phyloP scores from a whole-genome alignment of 2,329 filamentous ascomycete species.

The Cytospora paraplurivora region DNA sequence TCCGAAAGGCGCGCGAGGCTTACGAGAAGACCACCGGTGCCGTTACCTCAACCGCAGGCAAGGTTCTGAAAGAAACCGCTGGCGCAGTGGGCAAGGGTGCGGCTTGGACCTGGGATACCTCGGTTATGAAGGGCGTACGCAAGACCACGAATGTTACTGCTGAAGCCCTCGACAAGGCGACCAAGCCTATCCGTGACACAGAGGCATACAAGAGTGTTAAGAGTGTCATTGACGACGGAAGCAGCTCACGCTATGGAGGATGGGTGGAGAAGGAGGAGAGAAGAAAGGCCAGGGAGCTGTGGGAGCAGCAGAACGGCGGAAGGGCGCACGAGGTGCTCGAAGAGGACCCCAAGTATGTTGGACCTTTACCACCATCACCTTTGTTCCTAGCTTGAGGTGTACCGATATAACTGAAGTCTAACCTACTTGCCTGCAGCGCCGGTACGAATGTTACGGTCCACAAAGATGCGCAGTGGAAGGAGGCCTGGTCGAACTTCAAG shows the following conservation, averaged over 20 bases:
- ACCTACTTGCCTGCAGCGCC: constrained; percentile 58
- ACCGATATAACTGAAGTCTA: constrained; percentile 35
- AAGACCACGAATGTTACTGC: constrained; percentile 85
- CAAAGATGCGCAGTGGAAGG: constrained; percentile 97
- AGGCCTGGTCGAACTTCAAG: constrained; percentile 95
- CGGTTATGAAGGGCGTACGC: constrained; percentile 86
- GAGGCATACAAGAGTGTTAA: constrained; percentile 95
- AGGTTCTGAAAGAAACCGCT: constrained; percentile 82
- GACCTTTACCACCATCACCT: constrained; percentile 11
- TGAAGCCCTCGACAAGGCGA: constrained; percentile 89
- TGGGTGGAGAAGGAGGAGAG: constrained; percentile 98
- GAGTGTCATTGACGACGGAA: constrained; percentile 94
- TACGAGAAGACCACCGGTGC: constrained; percentile 86
- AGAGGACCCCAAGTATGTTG: constrained; percentile 83
- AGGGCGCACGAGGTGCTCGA: constrained; percentile 63
- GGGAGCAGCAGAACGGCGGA: constrained; percentile 64
- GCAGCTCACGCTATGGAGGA: constrained; percentile 91
- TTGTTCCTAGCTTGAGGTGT: constrained; percentile 27
- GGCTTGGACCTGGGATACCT: constrained; percentile 95
- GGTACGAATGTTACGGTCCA: constrained; percentile 93
- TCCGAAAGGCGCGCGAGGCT: constrained; percentile 81
- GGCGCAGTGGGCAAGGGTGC: constrained; percentile 87
- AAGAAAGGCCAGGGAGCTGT: constrained; percentile 72
- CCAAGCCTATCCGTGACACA: constrained; percentile 88
- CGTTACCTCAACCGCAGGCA: constrained; percentile 75